A percentile compares a stretch with the other conserved stretches of the same genome.
These are phyloP conservation scores for Geotrichum phurueaensis DNA, from an alignment of 1,139 yeast genomes.

Conservation along the genomic window DNA sequence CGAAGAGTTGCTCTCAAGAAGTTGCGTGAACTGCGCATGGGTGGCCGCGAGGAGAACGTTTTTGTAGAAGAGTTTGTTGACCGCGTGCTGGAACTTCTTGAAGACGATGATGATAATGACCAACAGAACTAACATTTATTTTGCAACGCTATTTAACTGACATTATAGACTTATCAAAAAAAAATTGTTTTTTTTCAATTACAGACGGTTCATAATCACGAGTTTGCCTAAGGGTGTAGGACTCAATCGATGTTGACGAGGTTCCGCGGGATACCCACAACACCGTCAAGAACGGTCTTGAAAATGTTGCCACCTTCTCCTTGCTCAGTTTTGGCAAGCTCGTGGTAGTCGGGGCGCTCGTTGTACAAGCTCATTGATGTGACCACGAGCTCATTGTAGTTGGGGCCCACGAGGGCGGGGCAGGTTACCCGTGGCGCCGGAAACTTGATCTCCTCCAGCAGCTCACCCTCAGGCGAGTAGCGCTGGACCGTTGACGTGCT, in stretches of 20 bases:
- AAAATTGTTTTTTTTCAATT: neutral
- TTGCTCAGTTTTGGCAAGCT: conserved; percentile 8
- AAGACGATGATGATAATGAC: neutral
- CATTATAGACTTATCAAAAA: neutral
- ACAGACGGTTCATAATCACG: neutral
- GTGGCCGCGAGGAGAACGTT: conserved; percentile 60
- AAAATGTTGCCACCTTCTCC: conserved; percentile 58
- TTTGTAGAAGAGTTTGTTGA: conserved; percentile 55
- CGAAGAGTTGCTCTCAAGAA: conserved; percentile 54
- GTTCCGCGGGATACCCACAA: conserved; percentile 13
- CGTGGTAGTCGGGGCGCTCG: conserved; percentile 32
- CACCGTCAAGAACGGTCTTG: conserved; percentile 33
- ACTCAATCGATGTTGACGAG: conserved; percentile 2
- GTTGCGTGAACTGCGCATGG: conserved; percentile 51
- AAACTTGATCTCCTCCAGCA: conserved; percentile 47
- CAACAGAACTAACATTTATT: neutral
- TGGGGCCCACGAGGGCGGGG: conserved; percentile 62
- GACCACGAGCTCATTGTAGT: conserved; percentile 54
- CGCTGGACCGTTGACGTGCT: conserved; percentile 52
- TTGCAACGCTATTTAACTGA: neutral
- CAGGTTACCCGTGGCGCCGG: conserved; percentile 67
- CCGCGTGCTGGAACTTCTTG: conserved; percentile 22
- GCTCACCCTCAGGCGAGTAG: conserved; percentile 43
- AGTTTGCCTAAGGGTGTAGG: neutral
- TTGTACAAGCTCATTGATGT: conserved; percentile 57